These are phyloP conservation scores for Phanerochaete sordida DNA, from an alignment of 768 basidiomycete genomes.

Conservation along the genomic window DNA sequence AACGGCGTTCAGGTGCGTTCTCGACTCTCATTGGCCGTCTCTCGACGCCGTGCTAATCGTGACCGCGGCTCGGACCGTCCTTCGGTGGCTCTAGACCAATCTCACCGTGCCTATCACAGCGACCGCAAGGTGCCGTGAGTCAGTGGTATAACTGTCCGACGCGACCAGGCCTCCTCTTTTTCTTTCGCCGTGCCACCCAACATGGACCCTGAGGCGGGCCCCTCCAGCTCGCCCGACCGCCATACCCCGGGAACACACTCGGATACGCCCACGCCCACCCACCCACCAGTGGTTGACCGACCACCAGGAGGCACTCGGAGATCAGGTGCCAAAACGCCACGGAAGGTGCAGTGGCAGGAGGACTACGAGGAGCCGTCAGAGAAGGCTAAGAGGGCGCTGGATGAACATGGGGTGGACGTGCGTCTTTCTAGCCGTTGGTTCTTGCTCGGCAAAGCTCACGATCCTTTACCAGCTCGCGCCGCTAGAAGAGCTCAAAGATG, in stretches of 20 bases:
- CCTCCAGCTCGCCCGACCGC: background rate
- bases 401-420: slow-evolving; percentile 54
- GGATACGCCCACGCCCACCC: background rate
- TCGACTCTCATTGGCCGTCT: background rate
- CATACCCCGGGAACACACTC: background rate
- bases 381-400: slow-evolving; percentile 39
- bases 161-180: background rate
- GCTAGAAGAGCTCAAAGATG: slow-evolving; percentile 45
- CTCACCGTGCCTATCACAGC: background rate
- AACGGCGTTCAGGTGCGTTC: background rate
- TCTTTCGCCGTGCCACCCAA: background rate
- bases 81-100: background rate
- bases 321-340: slow-evolving; percentile 41
- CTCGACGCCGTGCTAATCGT: background rate
- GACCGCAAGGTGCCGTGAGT: background rate
- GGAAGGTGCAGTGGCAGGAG: slow-evolving; percentile 51
- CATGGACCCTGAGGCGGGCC: background rate
- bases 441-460: background rate
- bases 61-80: background rate
- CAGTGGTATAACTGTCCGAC: background rate
- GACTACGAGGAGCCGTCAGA: slow-evolving; percentile 23
- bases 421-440: slow-evolving; percentile 16
- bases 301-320: slow-evolving; percentile 18
- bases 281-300: slow-evolving; percentile 6
- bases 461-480: slow-evolving; percentile 37